Evolutionary conservation across 169 alveolate genomes (phyloP).

Genomic region (Cryptosporidium baileyi): DNA sequence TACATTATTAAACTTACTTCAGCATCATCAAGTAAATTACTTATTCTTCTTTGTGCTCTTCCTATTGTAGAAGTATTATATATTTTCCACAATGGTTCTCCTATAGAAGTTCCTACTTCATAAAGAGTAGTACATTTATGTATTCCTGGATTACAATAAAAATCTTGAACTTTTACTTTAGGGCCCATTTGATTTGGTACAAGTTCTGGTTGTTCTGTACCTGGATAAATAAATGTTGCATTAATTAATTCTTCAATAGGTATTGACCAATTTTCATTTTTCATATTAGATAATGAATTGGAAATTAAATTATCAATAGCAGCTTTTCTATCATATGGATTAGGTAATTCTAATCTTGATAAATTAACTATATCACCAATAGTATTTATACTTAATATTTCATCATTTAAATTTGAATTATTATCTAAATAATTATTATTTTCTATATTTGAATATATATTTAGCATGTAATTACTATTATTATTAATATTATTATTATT

Average conservation of each 20-base stretch:
- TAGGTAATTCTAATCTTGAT: conserved; percentile 39
- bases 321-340: conserved; percentile 36
- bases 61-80: conserved; percentile 65
- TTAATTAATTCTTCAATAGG: conserved; percentile 54
- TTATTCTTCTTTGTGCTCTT: conserved; percentile 47
- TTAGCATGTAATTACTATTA: background rate
- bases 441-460: background rate
- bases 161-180: conserved; percentile 38
- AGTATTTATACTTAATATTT: background rate
- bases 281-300: conserved; percentile 11
- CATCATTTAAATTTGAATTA: background rate
- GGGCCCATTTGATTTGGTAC: conserved; percentile 69
- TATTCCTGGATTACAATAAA: conserved; percentile 60
- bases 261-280: conserved; percentile 60
- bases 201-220: conserved; percentile 46
- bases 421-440: background rate
- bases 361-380: conserved; percentile 36
- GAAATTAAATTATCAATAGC: conserved; percentile 39
- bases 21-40: conserved; percentile 28
- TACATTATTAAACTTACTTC: conserved; percentile 23
- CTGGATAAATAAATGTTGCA: conserved; percentile 62
- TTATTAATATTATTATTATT: background rate
- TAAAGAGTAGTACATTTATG: conserved; percentile 56
- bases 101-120: conserved; percentile 38
- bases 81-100: conserved; percentile 65